These are phyloP conservation scores for Coniochaeta sp. DNA, from an alignment of 2,329 filamentous ascomycete genomes.

Conservation along the genomic window DNA sequence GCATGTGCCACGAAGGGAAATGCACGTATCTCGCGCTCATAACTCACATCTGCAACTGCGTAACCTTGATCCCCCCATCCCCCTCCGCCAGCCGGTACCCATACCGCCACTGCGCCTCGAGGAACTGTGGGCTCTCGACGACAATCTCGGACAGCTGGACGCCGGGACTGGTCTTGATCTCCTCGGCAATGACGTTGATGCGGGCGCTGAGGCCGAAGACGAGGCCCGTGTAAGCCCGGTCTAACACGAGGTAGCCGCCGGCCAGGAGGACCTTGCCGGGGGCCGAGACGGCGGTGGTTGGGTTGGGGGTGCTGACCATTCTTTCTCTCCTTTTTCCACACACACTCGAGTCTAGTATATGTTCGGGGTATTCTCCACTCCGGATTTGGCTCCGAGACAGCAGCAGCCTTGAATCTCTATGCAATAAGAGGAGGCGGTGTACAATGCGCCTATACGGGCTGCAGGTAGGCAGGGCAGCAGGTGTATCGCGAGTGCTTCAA, in stretches of 20 bases:
- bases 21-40: too few relatives aligned
- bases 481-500: neutral
- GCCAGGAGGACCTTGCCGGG: slow-evolving; percentile 94
- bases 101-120: slow-evolving; percentile 82
- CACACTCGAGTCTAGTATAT: neutral
- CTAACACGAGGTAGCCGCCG: slow-evolving; percentile 90
- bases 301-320: slow-evolving; percentile 12
- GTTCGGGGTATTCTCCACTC: neutral
- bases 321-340: neutral
- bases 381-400: neutral
- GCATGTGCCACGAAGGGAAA: too few relatives aligned
- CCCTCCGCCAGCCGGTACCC: slow-evolving; percentile 63
- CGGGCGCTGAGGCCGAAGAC: slow-evolving; percentile 62
- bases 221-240: slow-evolving; percentile 74
- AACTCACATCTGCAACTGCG: slow-evolving; percentile 71
- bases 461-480: neutral
- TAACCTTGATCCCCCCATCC: slow-evolving; percentile 73
- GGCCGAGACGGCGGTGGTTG: slow-evolving; percentile 65
- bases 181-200: slow-evolving; percentile 56
- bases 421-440: neutral
- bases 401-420: neutral
- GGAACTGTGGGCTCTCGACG: slow-evolving; percentile 88
- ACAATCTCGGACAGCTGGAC: slow-evolving; percentile 67
- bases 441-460: neutral
- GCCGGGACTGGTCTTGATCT: slow-evolving; percentile 52